Percentiles rank a stretch among this genome's conserved stretches.
Conservation (phyloP, 2,329 filamentous ascomycete genomes). For the Parascedosporium putredinis region DNA sequence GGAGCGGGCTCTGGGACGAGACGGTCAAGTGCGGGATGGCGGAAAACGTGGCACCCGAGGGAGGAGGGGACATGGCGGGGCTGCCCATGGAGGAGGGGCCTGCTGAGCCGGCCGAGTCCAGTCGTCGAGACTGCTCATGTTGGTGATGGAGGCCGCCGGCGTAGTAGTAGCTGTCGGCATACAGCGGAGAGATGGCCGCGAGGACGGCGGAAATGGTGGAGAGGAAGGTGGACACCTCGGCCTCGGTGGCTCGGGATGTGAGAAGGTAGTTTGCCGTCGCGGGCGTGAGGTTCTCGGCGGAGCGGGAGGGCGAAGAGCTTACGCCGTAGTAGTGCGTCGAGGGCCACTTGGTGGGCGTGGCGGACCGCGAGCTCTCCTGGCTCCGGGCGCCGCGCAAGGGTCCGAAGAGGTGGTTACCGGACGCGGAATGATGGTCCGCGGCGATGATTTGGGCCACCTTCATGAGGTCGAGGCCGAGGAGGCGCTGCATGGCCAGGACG, state of each 20-base stretch:
- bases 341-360: conserved; percentile 14
- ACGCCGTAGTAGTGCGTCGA: conserved; percentile 19
- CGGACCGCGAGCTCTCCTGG: conserved; percentile 3
- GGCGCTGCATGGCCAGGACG: conserved; percentile 44
- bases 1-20: neutral
- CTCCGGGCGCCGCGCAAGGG: neutral
- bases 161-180: neutral
- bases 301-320: conserved; percentile 11
- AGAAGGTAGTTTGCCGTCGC: conserved; percentile 48
- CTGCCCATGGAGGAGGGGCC: neutral
- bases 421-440: no score
- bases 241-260: conserved; percentile 40
- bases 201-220: conserved; percentile 40
- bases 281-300: conserved; percentile 21
- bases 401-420: conserved; percentile 10
- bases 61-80: neutral
- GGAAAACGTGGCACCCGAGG: neutral
- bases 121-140: neutral
- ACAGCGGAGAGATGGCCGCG: conserved; percentile 24
- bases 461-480: conserved; percentile 45
- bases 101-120: neutral
- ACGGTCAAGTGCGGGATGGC: neutral
- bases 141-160: neutral
- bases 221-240: conserved; percentile 44
- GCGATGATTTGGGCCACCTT: conserved; percentile 49